Base-by-base conservation (phyloP, 108 stramenopile genomes). In the Phaeodactylum tricornutum region DNA sequence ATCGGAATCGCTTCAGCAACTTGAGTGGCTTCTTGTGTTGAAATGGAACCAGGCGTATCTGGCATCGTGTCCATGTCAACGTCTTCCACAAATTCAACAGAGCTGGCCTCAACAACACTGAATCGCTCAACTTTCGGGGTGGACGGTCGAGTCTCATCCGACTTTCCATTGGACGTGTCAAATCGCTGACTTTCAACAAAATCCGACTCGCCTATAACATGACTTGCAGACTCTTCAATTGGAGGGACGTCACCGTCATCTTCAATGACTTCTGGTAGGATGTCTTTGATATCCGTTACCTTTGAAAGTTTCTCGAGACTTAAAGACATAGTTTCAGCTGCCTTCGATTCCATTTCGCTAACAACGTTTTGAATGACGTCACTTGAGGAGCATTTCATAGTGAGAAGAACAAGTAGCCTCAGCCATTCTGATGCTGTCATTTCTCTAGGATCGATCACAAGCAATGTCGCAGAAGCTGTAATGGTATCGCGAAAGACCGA, bases 301-400 rank as follows among this genome's bases (percentile, higher is more conserved):
- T 71, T 56, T 2, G 55, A 36, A 4, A 59, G 1, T 20, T 32
- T 24, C 32, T 67, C 57, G 6, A 67, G 4, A 30, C 25, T 19
- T 27, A 60, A 59, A 0, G 66, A 22, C 57, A 75, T 57, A 19
- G 47, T 50, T 39, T 80, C 74, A 8, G 65, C 66, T 30, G 78
- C 67, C 11, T 64, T 55, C 20, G 43, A 53, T 56, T 80, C 78
- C 67, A 75, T 66, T 38, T 69, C 61, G 36, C 60, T 53, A 1
- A 71, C 69, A 38, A 85, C 48, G 29, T 71, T 72, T 49, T 71
- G 78, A 17, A 90, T 61, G 9, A 71, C 47, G 23, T 85, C 87
- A 55, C 79, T 80, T 8, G 83, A 72, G 8, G 81, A 67, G 50
- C 87, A 90, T 50, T 84, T 85, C 64, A 72, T 70, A 11, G 69